Evolutionary conservation across 768 basidiomycete species (phyloP).

Genomic region (Peribolospora baueri): DNA sequence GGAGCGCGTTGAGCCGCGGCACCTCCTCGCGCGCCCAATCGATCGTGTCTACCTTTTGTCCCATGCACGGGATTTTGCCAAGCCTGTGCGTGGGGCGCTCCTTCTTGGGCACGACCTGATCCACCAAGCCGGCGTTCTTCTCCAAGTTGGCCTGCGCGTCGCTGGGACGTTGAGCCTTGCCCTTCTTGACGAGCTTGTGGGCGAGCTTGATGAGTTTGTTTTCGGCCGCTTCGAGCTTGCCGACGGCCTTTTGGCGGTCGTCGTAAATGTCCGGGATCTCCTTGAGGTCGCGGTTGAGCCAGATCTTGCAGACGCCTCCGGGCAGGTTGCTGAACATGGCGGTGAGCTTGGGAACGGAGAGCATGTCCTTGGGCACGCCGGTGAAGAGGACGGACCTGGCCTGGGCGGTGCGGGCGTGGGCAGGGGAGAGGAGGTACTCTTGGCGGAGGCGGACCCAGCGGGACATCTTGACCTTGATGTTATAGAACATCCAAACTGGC

Average conservation of each 20-base stretch:
- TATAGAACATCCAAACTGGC: slow-evolving; percentile 62
- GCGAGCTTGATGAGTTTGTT: slow-evolving; percentile 52
- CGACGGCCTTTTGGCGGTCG: slow-evolving; percentile 42
- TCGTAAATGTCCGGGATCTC: slow-evolving; percentile 65
- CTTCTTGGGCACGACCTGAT: slow-evolving; percentile 40
- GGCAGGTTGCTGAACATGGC: slow-evolving; percentile 45
- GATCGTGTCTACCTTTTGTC: slow-evolving; percentile 78
- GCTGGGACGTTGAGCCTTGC: slow-evolving; percentile 14
- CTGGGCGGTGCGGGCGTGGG: slow-evolving; percentile 52
- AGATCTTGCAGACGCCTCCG: slow-evolving; percentile 70
- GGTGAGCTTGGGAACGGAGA: slow-evolving; percentile 41
- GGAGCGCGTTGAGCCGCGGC: slow-evolving; percentile 23
- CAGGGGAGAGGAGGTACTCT: slow-evolving; percentile 46
- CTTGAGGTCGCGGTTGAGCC: slow-evolving; percentile 79
- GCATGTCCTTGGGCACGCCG: slow-evolving; percentile 55
- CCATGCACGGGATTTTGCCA: slow-evolving; percentile 33
- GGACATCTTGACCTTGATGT: slow-evolving; percentile 53
- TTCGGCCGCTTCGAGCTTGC: slow-evolving; percentile 68
- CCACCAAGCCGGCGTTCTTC: slow-evolving; percentile 20
- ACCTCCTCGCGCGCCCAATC: slow-evolving; percentile 52
- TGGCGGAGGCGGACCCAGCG: slow-evolving; percentile 62
- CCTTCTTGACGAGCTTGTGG: slow-evolving; percentile 31
- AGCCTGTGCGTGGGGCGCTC: slow-evolving; percentile 51
- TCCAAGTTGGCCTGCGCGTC: slow-evolving; percentile 10
- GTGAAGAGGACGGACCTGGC: slow-evolving; percentile 78